Conservation (phyloP, 768 basidiomycete genomes). For the Boletus reticuloceps region DNA sequence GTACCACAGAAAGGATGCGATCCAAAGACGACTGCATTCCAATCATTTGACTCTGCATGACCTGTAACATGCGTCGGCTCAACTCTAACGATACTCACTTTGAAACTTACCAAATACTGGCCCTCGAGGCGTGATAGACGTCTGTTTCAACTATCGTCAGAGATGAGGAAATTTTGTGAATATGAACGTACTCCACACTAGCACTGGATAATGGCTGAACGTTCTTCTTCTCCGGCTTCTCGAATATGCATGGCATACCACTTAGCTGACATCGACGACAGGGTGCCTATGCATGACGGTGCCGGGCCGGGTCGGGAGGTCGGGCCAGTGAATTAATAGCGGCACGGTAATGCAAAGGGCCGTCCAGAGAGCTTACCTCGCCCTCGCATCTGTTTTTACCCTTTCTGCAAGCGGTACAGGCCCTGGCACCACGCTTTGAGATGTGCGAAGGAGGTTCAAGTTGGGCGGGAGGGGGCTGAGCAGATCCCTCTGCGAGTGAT, state of each 20-base stretch:
- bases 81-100: not conserved
- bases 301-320: conserved; percentile 73
- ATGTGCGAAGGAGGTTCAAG: conserved; percentile 62
- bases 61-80: conserved; percentile 38
- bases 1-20: conserved; percentile 72
- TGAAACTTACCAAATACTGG: conserved; percentile 65
- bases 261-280: conserved; percentile 87
- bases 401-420: conserved; percentile 86
- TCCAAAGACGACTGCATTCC: conserved; percentile 90
- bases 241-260: conserved; percentile 79
- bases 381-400: conserved; percentile 94
- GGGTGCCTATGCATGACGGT: conserved; percentile 62
- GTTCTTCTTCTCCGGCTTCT: conserved; percentile 89
- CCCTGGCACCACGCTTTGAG: conserved; percentile 86
- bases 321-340: conserved; percentile 59
- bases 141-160: conserved; percentile 40
- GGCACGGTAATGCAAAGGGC: conserved; percentile 41
- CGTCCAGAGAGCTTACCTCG: conserved; percentile 55
- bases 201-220: conserved; percentile 54
- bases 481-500: conserved; percentile 33
- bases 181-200: conserved; percentile 67
- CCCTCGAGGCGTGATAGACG: conserved; percentile 82
- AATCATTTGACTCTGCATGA: conserved; percentile 93
- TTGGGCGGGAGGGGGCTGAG: conserved; percentile 27
- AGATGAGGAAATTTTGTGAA: conserved; percentile 1